Conservation (phyloP, 257 asterid genomes). For the Misopates orontium region DNA sequence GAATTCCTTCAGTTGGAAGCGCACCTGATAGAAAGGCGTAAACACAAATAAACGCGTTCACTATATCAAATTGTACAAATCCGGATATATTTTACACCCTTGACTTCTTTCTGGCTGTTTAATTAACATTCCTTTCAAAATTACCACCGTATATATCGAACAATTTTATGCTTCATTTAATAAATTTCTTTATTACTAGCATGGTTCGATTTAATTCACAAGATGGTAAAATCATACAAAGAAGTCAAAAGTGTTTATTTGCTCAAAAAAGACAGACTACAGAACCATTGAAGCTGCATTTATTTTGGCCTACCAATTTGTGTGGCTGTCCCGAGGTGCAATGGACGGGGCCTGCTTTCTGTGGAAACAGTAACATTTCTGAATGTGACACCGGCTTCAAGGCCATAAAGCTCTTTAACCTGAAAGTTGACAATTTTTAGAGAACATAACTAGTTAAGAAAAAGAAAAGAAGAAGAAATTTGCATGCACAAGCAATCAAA, state of each 20-base stretch:
- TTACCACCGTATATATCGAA: neutral
- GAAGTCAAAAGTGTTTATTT: neutral
- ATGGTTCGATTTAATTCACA: neutral
- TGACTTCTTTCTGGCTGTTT: neutral
- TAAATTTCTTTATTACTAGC: neutral
- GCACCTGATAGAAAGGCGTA: slow-evolving; percentile 57
- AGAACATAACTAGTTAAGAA: neutral
- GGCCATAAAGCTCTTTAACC: slow-evolving; percentile 95
- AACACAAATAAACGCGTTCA: slow-evolving; percentile 15
- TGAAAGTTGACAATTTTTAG: slow-evolving; percentile 38
- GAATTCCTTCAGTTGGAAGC: slow-evolving; percentile 98
- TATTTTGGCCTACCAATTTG: slow-evolving; percentile 71
- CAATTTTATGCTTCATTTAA: neutral
- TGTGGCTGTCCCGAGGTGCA: slow-evolving; percentile 93
- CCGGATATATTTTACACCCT: slow-evolving; percentile 1
- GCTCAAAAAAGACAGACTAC: neutral
- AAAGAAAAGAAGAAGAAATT: neutral
- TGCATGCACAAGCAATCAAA: slow-evolving; percentile 18
- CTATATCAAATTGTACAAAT: neutral
- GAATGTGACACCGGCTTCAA: slow-evolving; percentile 64
- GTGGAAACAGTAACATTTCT: slow-evolving; percentile 83
- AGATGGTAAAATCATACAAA: slow-evolving; percentile 15
- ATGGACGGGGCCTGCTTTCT: slow-evolving; percentile 86
- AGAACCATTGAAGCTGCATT: slow-evolving; percentile 5
- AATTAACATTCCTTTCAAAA: neutral